phyloP scores from a whole-genome alignment of 139 green algal genomes.

The Closterium sp. region DNA sequence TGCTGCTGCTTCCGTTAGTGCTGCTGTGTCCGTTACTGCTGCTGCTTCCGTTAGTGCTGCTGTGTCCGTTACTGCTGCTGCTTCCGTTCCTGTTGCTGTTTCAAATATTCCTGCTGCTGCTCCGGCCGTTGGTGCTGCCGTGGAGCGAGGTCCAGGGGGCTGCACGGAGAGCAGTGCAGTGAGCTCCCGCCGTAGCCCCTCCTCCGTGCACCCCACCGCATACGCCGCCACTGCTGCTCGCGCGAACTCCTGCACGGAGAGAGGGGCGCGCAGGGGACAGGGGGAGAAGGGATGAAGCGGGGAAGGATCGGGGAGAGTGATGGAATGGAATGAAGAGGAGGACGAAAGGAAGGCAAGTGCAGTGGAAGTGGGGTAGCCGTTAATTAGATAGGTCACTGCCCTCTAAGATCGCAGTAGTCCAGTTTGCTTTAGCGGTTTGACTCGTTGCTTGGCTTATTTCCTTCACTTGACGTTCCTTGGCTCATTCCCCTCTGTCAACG shows the following conservation, averaged over 20 bases:
- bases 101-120: neutral
- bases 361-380: too few relatives aligned
- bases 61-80: neutral
- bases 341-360: neutral
- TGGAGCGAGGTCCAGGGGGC: too few relatives aligned
- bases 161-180: neutral
- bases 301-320: neutral
- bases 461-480: neutral
- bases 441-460: neutral
- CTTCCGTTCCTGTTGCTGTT: neutral
- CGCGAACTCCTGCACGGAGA: conserved; percentile 16
- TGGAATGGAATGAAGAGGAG: neutral
- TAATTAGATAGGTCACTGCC: too few relatives aligned
- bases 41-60: neutral
- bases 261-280: neutral
- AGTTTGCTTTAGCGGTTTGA: too few relatives aligned
- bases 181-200: conserved; percentile 32
- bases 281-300: neutral
- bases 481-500: neutral
- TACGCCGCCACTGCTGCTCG: conserved; percentile 29
- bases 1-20: neutral
- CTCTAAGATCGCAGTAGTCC: too few relatives aligned
- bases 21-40: neutral
- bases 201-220: conserved; percentile 26
- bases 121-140: neutral